phyloP scores from a whole-genome alignment of 345 rosid genomes.

The Dimocarpus longan region DNA sequence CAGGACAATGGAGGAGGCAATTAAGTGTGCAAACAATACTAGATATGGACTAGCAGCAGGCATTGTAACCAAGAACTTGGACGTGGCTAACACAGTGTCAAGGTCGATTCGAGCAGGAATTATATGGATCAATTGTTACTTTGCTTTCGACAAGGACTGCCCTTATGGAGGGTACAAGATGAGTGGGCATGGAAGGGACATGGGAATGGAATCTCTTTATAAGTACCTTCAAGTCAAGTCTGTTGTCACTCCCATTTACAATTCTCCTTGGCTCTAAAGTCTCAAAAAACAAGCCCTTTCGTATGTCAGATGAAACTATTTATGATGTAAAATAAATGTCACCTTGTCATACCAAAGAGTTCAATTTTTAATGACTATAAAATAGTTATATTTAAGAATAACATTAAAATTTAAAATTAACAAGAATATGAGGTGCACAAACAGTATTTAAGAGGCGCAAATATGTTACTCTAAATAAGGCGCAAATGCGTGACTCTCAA shows the following conservation, averaged over 20 bases:
- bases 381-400: no score
- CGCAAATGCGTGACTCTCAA: no score
- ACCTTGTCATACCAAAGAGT: background rate
- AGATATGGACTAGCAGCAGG: constrained; percentile 84
- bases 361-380: background rate
- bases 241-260: constrained; percentile 62
- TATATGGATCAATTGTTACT: constrained; percentile 75
- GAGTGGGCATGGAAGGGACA: constrained; percentile 73
- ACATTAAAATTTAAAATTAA: no score
- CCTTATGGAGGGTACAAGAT: constrained; percentile 74
- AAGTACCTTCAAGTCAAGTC: constrained; percentile 68
- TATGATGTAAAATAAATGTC: background rate
- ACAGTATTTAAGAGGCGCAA: no score
- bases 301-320: background rate
- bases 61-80: constrained; percentile 58
- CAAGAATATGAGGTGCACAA: no score
- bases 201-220: constrained; percentile 60
- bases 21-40: constrained; percentile 62
- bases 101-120: constrained; percentile 66
- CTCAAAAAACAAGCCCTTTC: no score
- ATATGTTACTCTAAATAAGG: no score
- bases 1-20: constrained; percentile 77
- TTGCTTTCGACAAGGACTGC: constrained; percentile 56
- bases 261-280: constrained; percentile 70
- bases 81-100: constrained; percentile 67